Conservation (phyloP, 1,284 basidiomycete genomes). For the Malassezia japonica region DNA sequence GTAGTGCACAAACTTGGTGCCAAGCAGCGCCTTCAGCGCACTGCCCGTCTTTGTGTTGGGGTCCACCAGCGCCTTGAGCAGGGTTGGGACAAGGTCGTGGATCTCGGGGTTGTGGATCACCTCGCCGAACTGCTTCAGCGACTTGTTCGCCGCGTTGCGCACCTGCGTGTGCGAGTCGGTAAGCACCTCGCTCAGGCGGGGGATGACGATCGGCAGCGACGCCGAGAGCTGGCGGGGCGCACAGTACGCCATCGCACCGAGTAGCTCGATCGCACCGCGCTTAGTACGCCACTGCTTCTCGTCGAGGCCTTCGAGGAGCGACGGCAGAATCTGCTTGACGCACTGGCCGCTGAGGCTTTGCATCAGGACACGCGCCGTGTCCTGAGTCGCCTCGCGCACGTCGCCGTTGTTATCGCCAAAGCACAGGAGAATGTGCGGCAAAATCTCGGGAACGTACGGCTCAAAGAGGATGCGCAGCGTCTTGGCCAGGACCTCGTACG, state of each 20-base stretch:
- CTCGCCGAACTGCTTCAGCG: constrained; percentile 93
- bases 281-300: constrained; percentile 99
- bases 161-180: constrained; percentile 98
- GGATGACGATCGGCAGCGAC: constrained; percentile 92
- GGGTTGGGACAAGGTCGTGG: constrained; percentile 76
- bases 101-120: constrained; percentile 59
- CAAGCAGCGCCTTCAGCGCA: constrained; percentile 72
- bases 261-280: constrained; percentile 92
- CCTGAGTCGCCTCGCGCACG: constrained; percentile 87
- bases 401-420: constrained; percentile 86
- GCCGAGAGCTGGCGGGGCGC: constrained; percentile 89
- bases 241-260: constrained; percentile 98
- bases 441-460: constrained; percentile 75
- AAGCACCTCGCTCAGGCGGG: constrained; percentile 81
- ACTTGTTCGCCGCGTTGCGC: constrained; percentile 80
- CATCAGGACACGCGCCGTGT: constrained; percentile 91
- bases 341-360: constrained; percentile 58
- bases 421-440: constrained; percentile 73
- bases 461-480: constrained; percentile 84
- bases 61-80: constrained; percentile 92
- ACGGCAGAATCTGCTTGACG: constrained; percentile 87
- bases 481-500: constrained; percentile 72
- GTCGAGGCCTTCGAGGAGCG: constrained; percentile 78
- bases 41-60: constrained; percentile 74
- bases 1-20: constrained; percentile 95